Percentiles rank a stretch among this genome's conserved stretches.
These are phyloP conservation scores for Candida gigantensis DNA, from an alignment of 1,139 yeast species.

Conservation along the genomic window DNA sequence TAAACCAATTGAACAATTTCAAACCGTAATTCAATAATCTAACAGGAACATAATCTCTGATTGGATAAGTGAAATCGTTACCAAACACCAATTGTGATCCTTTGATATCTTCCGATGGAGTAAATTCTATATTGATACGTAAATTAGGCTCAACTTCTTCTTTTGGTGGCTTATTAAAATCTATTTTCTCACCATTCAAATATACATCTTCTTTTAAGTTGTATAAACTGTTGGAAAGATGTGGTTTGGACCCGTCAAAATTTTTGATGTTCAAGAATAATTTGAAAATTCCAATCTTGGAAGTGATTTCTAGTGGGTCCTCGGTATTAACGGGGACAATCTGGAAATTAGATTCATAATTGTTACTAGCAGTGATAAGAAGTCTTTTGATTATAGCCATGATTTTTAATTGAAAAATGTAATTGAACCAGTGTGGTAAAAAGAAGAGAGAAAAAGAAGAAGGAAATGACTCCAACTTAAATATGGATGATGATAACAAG, in stretches of 20 bases:
- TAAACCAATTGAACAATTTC: constrained; percentile 57
- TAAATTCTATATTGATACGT: constrained; percentile 37
- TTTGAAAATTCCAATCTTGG: constrained; percentile 41
- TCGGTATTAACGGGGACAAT: constrained; percentile 50
- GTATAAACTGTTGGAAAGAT: constrained; percentile 33
- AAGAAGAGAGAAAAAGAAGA: background rate
- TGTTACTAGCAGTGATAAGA: constrained; percentile 35
- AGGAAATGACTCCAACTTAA: background rate
- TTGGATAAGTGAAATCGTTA: constrained; percentile 65
- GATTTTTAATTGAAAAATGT: constrained; percentile 1
- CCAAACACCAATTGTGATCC: constrained; percentile 64
- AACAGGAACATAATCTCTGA: constrained; percentile 60
- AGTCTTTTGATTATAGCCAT: constrained; percentile 33
- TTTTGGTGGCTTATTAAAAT: constrained; percentile 11
- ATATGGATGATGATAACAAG: background rate
- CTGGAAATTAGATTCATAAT: constrained; percentile 27
- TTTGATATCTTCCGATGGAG: constrained; percentile 40
- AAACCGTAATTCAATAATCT: constrained; percentile 45
- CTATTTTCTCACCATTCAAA: constrained; percentile 28
- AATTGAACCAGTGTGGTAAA: too few species aligned
- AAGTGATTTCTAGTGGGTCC: constrained; percentile 33
- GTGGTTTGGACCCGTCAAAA: constrained; percentile 48
- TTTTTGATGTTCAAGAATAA: constrained; percentile 43
- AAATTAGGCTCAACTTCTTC: constrained; percentile 27
- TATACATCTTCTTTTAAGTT: constrained; percentile 32